Base-by-base conservation (phyloP, 306 rosid species). In the Pterocarpus santalinus region DNA sequence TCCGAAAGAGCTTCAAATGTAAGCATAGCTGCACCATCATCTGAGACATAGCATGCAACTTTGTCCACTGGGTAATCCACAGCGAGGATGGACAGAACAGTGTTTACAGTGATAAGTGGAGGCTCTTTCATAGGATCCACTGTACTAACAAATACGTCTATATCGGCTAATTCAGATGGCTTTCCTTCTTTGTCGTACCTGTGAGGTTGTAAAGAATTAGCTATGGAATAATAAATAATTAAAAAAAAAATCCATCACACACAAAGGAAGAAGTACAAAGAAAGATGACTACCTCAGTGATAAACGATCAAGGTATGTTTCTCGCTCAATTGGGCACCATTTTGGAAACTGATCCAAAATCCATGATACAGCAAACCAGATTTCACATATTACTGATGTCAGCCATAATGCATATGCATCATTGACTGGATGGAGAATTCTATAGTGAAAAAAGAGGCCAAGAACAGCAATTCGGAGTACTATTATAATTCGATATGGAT, bases 1-100 rank as follows among this genome's bases (percentile, higher is more conserved):
- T 94, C 98, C 3, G 98, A 94, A 74, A 94, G 93, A 44, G 96
- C 98, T 83, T 94, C 98, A 85, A 94, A 94, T 69, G 98, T 89
- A 55, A 94, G 97, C 98, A 94, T 94, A 65, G 98, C 97, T 38
- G 98, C 97, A 78, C 98, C 98, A 78, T 94, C 98, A 73, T 94
- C 98, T 30, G 98, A 90, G 84, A 94, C 98, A 62, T 94, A 92
- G 87, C 98, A 94, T 16, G 98, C 85, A 43, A 94, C 97, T 89
- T 94, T 92, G 72, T 90, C 96, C 43, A 94, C 93, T 0, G 96
- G 97, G 86, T 92, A 94, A 86, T 94, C 98, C 6, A 94, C 98
- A 4, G 98, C 94, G 5, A 94, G 94, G 72, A 94, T 94, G 63
- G 98, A 94, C 71, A 94, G 81, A 72, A 94, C 98, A 0, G 98